phyloP scores from a whole-genome alignment of 129 eudicot species.

The Dittrichia graveolens region DNA sequence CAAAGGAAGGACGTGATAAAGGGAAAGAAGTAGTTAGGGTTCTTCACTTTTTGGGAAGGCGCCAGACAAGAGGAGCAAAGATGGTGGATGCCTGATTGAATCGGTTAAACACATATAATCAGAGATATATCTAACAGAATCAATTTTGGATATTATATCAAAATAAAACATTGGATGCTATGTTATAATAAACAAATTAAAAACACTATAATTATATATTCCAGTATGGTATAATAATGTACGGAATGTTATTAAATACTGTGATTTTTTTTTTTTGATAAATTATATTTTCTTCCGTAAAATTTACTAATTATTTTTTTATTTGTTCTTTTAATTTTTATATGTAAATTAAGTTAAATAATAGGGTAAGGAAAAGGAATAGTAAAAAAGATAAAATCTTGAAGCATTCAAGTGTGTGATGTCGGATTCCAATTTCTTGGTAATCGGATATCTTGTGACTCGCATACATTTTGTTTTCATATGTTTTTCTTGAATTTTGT shows the following conservation, averaged over 20 bases:
- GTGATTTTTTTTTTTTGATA: not conserved
- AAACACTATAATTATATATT: not conserved
- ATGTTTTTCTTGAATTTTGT: slow-evolving; percentile 27
- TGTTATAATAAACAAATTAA: not conserved
- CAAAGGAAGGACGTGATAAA: slow-evolving; percentile 19
- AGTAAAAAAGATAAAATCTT: slow-evolving; percentile 16
- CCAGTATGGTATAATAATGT: slow-evolving; percentile 11
- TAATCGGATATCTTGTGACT: slow-evolving; percentile 27
- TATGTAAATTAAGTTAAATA: not conserved
- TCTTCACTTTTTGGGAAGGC: slow-evolving; percentile 37
- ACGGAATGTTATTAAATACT: not conserved
- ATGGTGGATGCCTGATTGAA: slow-evolving; percentile 42
- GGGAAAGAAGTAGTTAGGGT: slow-evolving; percentile 43
- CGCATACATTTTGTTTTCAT: slow-evolving; percentile 17
- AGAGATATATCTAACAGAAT: not conserved
- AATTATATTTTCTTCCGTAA: no score
- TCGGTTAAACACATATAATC: not conserved
- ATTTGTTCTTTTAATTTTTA: no score
- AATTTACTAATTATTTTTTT: no score
- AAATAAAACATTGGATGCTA: slow-evolving; percentile 21
- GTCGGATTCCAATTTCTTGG: slow-evolving; percentile 29
- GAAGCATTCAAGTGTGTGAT: slow-evolving; percentile 19
- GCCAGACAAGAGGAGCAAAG: slow-evolving; percentile 51
- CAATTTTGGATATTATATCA: slow-evolving; percentile 2
- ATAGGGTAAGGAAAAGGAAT: slow-evolving; percentile 13